Conservation (phyloP, 139 green algal genomes). For the Chlorella sp. region DNA sequence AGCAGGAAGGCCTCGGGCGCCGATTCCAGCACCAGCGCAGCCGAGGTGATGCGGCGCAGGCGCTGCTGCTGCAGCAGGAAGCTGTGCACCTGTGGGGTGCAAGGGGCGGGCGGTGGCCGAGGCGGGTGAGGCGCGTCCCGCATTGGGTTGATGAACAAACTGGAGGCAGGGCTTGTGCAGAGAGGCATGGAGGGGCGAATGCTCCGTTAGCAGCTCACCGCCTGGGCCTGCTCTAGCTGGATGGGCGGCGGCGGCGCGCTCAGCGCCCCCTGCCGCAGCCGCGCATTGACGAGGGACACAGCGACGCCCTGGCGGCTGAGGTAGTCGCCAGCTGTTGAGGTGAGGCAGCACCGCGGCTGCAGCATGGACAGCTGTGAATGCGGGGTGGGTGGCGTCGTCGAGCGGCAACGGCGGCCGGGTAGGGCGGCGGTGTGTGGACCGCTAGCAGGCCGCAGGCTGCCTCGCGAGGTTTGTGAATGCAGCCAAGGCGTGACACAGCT, state of each 20-base stretch:
- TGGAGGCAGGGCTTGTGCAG: neutral
- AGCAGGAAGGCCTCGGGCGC: slow-evolving; percentile 10
- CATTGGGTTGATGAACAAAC: neutral
- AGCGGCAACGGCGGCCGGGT: too few species aligned
- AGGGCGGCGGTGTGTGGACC: neutral
- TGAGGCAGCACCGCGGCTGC: slow-evolving; percentile 1
- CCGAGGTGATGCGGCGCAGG: slow-evolving; percentile 18
- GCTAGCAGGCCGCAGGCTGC: neutral
- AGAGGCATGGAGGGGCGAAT: too few species aligned
- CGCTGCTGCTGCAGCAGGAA: slow-evolving; percentile 34
- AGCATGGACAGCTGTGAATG: neutral
- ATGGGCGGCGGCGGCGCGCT: neutral
- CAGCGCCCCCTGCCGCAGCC: slow-evolving; percentile 7
- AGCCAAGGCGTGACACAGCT: too few species aligned
- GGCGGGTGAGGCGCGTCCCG: neutral
- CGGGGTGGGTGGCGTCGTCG: too few species aligned
- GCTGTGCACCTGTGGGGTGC: neutral
- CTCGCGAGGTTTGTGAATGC: neutral
- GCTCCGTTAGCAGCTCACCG: neutral
- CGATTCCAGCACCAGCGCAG: slow-evolving; percentile 12
- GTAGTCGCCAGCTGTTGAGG: slow-evolving; percentile 2
- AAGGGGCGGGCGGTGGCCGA: neutral
- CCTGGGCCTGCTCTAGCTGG: slow-evolving; percentile 13
- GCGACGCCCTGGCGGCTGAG: slow-evolving; percentile 24
- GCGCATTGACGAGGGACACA: slow-evolving; percentile 10